Base-by-base conservation (phyloP, 1,139 yeast genomes). In the Sugiyamaella novakii region DNA sequence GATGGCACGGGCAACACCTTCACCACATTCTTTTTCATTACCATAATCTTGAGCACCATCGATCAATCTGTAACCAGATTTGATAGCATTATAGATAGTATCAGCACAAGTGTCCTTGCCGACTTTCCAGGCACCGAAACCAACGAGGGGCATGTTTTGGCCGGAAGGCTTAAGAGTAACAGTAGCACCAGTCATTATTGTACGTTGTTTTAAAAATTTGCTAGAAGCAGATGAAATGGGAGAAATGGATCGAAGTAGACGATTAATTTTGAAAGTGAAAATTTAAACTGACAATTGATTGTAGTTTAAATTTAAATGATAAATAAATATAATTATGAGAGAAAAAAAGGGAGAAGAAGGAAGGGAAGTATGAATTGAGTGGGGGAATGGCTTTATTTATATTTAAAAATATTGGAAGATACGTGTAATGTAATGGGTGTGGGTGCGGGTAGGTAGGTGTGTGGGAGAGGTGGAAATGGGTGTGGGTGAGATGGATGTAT, bases 61-160 rank as follows among this genome's bases (percentile, higher is more conserved):
- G 51, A 73, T 66, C 52, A 71, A 68, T 46, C 77, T 66, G 66
- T 73, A 73, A 10, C 77, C 77, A 46, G 66, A 55, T 59, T 67
- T 62, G 65, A 74, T 69, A 51, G 77, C 78, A 49, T 68, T 66
- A 64, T 72, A 71, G 45, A 73, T 73, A 50, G 71, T 64, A 48
- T 73, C 73, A 42, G 72, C 69, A 28, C 78, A 72, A 46, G 70
- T 64, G 15, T 57, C 61, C 39, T 59, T 55, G 40, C 70, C 64
- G 39, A 75, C 67, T 54, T 72, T 74, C 77, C 79, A 77, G 46
- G 77, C 72, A 18, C 81, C 81, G 48, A 75, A 69, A 24, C 79
- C 81, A 54, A 76, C 70, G 34, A 69, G 69, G 37, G 81, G 80
- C 63, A 77, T 73, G 39, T 62, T 57, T 37, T 65, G 64, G 46